These are phyloP conservation scores for Pseudisothecium myosuroides DNA, from an alignment of 225 moss, liverwort and hornwort species.

Conservation along the genomic window DNA sequence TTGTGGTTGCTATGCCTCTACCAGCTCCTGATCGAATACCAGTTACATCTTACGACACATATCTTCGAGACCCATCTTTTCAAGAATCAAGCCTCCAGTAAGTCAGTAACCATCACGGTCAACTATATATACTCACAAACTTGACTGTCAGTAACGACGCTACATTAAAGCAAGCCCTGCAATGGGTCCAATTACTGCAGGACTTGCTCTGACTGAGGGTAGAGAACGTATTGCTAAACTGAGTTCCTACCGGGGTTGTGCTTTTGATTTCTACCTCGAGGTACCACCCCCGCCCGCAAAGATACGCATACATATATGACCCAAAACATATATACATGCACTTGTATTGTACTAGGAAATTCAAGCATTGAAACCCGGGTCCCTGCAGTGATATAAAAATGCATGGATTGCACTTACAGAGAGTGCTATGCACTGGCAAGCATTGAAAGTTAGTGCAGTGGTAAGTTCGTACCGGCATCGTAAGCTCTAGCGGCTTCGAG, in stretches of 20 bases:
- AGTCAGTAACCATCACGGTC: background rate
- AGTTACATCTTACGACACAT: background rate
- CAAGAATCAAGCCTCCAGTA: background rate
- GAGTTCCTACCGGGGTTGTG: background rate
- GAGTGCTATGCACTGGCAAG: background rate
- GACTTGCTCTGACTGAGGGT: background rate
- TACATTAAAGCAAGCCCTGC: background rate
- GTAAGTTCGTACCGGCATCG: conserved; percentile 15
- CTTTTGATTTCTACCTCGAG: background rate
- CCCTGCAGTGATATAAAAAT: background rate
- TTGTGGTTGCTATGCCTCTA: background rate
- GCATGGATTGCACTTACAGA: background rate
- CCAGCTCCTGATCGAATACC: background rate
- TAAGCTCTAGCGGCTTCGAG: conserved; percentile 30
- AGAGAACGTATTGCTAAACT: background rate
- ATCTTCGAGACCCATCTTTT: background rate
- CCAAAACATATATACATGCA: background rate
- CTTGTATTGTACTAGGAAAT: background rate
- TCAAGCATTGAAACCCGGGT: background rate
- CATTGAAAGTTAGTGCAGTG: background rate
- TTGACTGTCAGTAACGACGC: background rate
- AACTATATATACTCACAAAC: background rate
- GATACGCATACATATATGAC: background rate
- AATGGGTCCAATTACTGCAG: background rate
- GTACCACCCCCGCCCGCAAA: background rate